Base-by-base conservation (phyloP, 2,329 filamentous ascomycete genomes). In the Stromatinia cepivora region DNA sequence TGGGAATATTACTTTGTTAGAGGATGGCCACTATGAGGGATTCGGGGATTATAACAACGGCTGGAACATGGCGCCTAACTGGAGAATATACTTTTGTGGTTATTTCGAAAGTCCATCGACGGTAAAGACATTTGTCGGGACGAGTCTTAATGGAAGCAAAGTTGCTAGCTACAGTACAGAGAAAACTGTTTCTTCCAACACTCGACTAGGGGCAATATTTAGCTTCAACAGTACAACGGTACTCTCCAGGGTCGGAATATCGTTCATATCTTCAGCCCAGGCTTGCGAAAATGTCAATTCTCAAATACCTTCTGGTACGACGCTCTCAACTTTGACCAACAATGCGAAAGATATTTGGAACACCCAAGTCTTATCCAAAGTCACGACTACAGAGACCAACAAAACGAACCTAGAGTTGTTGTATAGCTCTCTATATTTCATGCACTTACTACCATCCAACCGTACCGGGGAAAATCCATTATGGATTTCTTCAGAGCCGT, bases 381-480 rank as follows among this genome's bases (percentile, higher is more conserved):
- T 92, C 45, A 86, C 85, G 0, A 88, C 88, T 0, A 85, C 84
- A 0, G 85, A 86, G 62, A 85, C 82, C 9, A 83, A 90, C 74
- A 76, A 78, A 20, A 84, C 82, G 0, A 88, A 86, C 59, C 80
- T 90, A 10, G 80, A 84, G 63, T 80, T 91, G 39, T 81, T 92
- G 3, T 92, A 92, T 79, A 86, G 86, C 0, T 88, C 87, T 0
- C 77, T 92, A 46, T 92, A 92, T 75, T 88, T 68, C 28, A 71
- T 71, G 70, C 67, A 71, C 65, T 42, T 71, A 13, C 25, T 71
- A 31, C 70, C 89, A 0, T 89, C 88, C 0, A 90, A 92, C 76
- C 86, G 88, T 71, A 90, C 88, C 0, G 88, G 88, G 0, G 90
- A 92, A 76, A 92, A 92, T 71, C 88, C 89, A 0, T 78, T 83